Base-by-base conservation (phyloP, 495 filamentous ascomycete species). In the Cryomyces minteri region DNA sequence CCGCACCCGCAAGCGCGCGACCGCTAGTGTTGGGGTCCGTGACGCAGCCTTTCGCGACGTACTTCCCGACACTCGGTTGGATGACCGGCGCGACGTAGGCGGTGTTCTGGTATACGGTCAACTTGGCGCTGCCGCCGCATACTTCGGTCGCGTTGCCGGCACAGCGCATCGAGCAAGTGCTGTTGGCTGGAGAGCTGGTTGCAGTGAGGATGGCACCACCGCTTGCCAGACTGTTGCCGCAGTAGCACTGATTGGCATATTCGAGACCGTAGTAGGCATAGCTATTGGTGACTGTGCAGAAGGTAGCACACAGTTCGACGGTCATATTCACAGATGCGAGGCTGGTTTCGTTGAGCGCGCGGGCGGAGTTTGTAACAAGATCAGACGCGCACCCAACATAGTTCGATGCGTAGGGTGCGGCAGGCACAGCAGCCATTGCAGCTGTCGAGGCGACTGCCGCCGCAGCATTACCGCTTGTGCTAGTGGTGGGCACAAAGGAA, bases 251-350 rank as follows among this genome's bases (percentile, higher is more conserved):
- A 3, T 6, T 32, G 12, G 43, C 37, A 40, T 43, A 56, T 32
- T 56, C 54, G 7, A 48, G 14, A 3, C 54, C 51, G 32, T 50
- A 53, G 39, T 51, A 48, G 32, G 43, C 44, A 40, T 43, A 56
- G 32, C 41, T 7, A 5, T 28, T 34, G 36, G 2, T 7, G n/a
- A 29, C 38, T 2, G 18, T 25, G 48, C 54, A 56, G 40, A 45
- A 51, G 4, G 11, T 12, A 5, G 31, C 46, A 34, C 53, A 55
- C 5, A 39, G 8, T 9, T 49, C 47, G 18, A 56, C 11, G 2
- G 51, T 48, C 54, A 56, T 56, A 39, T 50, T 48, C 40, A 38
- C 34, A 9, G 47, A 12, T 8, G 6, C 29, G 5, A 7, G 11
- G 5, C 11, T n/a, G 4, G 36, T 30, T 18, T 29, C 31, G 45